phyloP scores from a whole-genome alignment of 805 yeast genomes.

The Komagataella phaffii region DNA sequence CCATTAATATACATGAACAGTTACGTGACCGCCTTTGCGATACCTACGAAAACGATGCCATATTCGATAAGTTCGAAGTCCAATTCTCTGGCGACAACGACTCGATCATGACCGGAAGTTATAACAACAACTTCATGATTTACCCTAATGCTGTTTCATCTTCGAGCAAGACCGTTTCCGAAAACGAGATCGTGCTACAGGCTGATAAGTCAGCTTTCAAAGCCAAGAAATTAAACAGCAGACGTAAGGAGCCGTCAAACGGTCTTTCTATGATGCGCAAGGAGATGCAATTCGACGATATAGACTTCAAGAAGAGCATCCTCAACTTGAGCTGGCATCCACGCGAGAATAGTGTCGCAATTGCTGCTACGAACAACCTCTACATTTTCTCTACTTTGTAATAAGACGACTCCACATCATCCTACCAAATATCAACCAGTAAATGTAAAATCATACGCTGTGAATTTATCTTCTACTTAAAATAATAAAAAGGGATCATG shows the following conservation, averaged over 20 bases:
- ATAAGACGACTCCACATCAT: constrained; percentile 4
- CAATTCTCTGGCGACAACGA: constrained; percentile 88
- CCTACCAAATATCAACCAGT: background rate
- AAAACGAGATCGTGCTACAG: constrained; percentile 69
- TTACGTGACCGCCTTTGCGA: constrained; percentile 88
- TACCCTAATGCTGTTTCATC: constrained; percentile 68
- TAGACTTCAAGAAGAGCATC: constrained; percentile 90
- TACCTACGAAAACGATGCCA: constrained; percentile 96
- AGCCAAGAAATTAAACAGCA: constrained; percentile 50
- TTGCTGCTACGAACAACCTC: constrained; percentile 94
- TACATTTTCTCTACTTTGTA: constrained; percentile 70
- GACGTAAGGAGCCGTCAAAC: constrained; percentile 15
- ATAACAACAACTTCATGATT: constrained; percentile 93
- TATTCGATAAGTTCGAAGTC: constrained; percentile 96
- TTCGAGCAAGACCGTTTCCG: constrained; percentile 14
- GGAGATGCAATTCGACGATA: constrained; percentile 59
- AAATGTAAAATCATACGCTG: constrained; percentile 1
- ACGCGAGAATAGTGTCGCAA: constrained; percentile 87
- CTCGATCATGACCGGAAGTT: constrained; percentile 92
- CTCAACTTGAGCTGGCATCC: constrained; percentile 99
- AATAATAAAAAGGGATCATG: constrained; percentile 8
- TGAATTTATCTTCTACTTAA: background rate
- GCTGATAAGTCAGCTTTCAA: constrained; percentile 98
- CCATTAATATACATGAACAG: constrained; percentile 92
- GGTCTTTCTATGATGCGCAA: constrained; percentile 31